Evolutionary conservation across 768 basidiomycete genomes (phyloP).

Genomic region (Pleurotus salmoneostramineus): DNA sequence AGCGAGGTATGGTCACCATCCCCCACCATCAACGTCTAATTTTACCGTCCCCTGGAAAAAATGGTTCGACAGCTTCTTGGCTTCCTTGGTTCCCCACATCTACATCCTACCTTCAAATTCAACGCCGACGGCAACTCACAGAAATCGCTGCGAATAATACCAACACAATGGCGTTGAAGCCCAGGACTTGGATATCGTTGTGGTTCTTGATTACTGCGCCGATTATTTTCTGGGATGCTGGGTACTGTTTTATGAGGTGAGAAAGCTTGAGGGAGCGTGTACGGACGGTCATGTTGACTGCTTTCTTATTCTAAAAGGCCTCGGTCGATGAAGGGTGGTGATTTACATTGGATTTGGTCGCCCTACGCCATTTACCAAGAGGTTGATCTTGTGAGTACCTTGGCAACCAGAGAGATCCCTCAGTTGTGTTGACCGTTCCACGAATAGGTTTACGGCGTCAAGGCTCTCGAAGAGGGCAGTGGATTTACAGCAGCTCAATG

Average conservation of each 20-base stretch:
- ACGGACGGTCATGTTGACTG: background rate
- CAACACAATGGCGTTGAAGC: slow-evolving; percentile 42
- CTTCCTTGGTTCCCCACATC: background rate
- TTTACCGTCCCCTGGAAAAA: background rate
- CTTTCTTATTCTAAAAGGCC: slow-evolving; percentile 42
- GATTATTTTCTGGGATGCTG: slow-evolving; percentile 74
- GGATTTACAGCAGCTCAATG: slow-evolving; percentile 89
- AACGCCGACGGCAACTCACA: background rate
- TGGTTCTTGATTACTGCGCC: slow-evolving; percentile 69
- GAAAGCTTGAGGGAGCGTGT: slow-evolving; percentile 12
- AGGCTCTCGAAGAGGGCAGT: slow-evolving; percentile 55
- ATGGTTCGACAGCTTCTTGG: slow-evolving; percentile 2
- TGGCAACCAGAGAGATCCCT: background rate
- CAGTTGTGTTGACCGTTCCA: background rate
- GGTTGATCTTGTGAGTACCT: slow-evolving; percentile 29
- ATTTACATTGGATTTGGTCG: slow-evolving; percentile 89
- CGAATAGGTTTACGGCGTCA: slow-evolving; percentile 66
- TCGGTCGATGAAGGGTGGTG: slow-evolving; percentile 83
- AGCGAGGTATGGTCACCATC: background rate
- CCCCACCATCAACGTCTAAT: slow-evolving; percentile 1
- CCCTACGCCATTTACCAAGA: slow-evolving; percentile 79
- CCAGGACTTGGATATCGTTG: slow-evolving; percentile 53
- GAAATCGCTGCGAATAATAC: no score
- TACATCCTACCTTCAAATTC: background rate
- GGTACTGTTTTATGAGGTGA: slow-evolving; percentile 80